A percentile compares a stretch with the other conserved stretches of the same genome.
These are phyloP conservation scores for Durusdinium trenchii DNA, from an alignment of 73 alveolate species.

Conservation along the genomic window DNA sequence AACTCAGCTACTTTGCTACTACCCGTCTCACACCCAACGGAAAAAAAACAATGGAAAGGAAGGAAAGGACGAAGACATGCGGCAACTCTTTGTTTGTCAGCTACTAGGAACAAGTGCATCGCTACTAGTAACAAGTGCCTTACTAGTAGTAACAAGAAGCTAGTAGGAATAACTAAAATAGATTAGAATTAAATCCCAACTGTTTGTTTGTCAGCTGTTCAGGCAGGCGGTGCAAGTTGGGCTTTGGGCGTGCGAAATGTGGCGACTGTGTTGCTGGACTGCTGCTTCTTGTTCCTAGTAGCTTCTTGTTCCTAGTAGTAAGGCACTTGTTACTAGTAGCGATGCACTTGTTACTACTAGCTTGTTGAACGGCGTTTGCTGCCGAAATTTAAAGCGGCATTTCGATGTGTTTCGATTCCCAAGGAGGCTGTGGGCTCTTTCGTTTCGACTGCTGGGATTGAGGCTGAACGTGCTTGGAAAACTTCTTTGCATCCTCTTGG, in stretches of 20 bases:
- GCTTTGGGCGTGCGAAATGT: slow-evolving; percentile 42
- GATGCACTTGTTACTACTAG: too few species aligned
- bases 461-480: not conserved
- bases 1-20: too few species aligned
- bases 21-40: too few species aligned
- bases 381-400: not conserved
- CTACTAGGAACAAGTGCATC: too few species aligned
- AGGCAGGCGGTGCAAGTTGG: slow-evolving; percentile 18
- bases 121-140: too few species aligned
- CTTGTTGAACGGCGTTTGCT: too few species aligned
- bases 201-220: not conserved
- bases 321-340: too few species aligned
- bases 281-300: too few species aligned
- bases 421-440: slow-evolving; percentile 47
- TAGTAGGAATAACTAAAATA: too few species aligned
- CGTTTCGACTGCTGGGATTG: slow-evolving; percentile 67
- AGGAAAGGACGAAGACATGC: slow-evolving; percentile 13
- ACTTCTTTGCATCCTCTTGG: not conserved
- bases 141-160: too few species aligned
- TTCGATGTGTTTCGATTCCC: not conserved
- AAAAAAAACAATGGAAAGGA: too few species aligned
- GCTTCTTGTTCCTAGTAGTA: too few species aligned
- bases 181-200: not conserved
- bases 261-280: slow-evolving; percentile 76
- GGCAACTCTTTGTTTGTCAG: not conserved